phyloP scores from a whole-genome alignment of 2,329 filamentous ascomycete genomes.

The Purpureocillium takamizusanense region DNA sequence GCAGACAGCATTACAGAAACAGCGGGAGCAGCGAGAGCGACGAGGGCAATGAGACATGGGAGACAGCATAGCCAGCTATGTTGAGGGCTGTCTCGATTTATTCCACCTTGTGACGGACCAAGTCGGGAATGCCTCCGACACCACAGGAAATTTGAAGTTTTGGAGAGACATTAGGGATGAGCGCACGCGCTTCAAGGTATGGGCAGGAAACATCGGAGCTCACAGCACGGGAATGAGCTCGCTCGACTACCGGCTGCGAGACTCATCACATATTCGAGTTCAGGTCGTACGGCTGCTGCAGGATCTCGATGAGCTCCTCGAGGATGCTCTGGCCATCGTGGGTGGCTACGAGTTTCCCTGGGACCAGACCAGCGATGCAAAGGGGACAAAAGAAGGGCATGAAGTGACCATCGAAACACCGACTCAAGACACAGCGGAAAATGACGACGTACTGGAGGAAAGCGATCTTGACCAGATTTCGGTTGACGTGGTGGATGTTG shows the following conservation, averaged over 20 bases:
- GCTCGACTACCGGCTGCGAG: slow-evolving; percentile 10
- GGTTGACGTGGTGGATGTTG: slow-evolving; percentile 13
- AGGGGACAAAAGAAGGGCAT: too few species aligned
- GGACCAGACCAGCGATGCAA: background rate
- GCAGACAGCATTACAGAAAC: too few species aligned
- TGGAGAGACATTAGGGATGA: slow-evolving; percentile 2
- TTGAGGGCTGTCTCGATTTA: too few species aligned
- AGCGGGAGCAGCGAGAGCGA: too few species aligned
- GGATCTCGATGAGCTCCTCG: too few species aligned
- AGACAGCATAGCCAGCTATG: too few species aligned
- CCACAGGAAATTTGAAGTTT: too few species aligned
- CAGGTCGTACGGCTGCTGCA: slow-evolving; percentile 14
- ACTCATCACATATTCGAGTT: slow-evolving; percentile 9
- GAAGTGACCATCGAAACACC: too few species aligned
- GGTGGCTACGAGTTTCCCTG: slow-evolving; percentile 3
- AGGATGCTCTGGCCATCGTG: background rate
- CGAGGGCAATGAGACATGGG: too few species aligned
- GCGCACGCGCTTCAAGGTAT: slow-evolving; percentile 12
- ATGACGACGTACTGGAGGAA: slow-evolving; percentile 4
- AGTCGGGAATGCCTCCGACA: too few species aligned
- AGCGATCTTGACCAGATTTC: slow-evolving; percentile 11
- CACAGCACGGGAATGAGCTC: slow-evolving; percentile 7
- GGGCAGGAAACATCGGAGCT: slow-evolving; percentile 10
- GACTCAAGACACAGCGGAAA: too few species aligned
- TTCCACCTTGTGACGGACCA: too few species aligned